phyloP scores from a whole-genome alignment of 1,284 basidiomycete species.

The Puccinia polysora region DNA sequence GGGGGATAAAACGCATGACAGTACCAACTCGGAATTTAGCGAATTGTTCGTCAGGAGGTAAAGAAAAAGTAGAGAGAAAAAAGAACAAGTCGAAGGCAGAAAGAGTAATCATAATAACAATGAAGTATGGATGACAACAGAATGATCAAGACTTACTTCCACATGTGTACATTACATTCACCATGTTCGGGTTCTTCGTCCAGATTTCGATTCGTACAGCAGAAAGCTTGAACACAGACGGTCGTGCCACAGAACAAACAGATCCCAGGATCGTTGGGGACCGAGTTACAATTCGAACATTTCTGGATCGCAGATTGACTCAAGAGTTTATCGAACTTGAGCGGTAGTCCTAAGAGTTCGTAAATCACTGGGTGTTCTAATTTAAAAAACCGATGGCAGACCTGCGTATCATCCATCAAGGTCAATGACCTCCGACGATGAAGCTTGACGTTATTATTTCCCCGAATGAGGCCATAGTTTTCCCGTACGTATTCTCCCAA shows the following conservation, averaged over 20 bases:
- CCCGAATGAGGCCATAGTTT: too few species aligned
- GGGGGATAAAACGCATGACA: too few species aligned
- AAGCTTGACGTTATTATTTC: too few species aligned
- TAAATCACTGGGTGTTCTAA: constrained; percentile 82
- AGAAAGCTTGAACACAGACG: constrained; percentile 87
- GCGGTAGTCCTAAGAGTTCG: constrained; percentile 73
- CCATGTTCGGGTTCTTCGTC: constrained; percentile 60
- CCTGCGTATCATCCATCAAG: neutral
- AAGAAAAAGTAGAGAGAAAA: constrained; percentile 39
- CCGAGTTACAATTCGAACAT: constrained; percentile 72
- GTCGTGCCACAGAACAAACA: constrained; percentile 85
- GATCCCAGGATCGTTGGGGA: constrained; percentile 80
- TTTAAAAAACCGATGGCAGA: constrained; percentile 54
- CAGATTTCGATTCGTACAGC: constrained; percentile 72
- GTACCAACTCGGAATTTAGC: constrained; percentile 5
- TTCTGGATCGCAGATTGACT: constrained; percentile 64
- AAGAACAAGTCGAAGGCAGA: constrained; percentile 23
- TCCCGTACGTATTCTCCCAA: constrained; percentile 1
- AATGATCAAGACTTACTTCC: constrained; percentile 66
- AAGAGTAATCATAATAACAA: neutral
- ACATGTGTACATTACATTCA: constrained; percentile 92
- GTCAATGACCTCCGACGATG: neutral
- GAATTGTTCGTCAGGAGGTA: too few species aligned
- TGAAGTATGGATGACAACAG: neutral
- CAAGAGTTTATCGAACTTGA: constrained; percentile 77